Evolutionary conservation across 805 yeast genomes (phyloP).

Genomic region (Myxozyma udenii): DNA sequence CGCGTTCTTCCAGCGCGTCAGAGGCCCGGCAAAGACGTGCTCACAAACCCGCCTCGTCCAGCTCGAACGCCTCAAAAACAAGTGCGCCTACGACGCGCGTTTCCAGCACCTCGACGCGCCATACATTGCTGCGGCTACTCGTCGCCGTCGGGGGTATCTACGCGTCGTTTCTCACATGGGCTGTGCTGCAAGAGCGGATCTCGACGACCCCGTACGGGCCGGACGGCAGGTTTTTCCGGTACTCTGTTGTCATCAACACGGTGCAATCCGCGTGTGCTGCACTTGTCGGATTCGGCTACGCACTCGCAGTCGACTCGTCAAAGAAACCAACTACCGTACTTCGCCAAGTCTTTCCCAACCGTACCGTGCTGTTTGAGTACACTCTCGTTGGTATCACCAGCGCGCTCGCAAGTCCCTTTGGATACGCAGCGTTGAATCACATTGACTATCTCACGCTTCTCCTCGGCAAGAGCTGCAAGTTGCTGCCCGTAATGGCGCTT

Average conservation of each 20-base stretch:
- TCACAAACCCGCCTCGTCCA: too few relatives aligned
- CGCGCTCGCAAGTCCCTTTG: conserved; percentile 77
- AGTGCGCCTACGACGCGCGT: too few relatives aligned
- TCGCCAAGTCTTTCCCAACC: conserved; percentile 33
- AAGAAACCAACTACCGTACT: neutral
- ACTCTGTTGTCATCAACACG: conserved; percentile 74
- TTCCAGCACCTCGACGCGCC: too few relatives aligned
- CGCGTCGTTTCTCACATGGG: conserved; percentile 86
- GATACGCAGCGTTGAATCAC: conserved; percentile 71
- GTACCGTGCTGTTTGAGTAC: conserved; percentile 41
- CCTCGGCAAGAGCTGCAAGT: conserved; percentile 87
- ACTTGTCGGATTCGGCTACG: conserved; percentile 61
- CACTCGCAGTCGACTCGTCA: conserved; percentile 32
- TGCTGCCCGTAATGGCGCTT: conserved; percentile 89
- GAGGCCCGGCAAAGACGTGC: too few relatives aligned
- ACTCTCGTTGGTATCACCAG: conserved; percentile 64
- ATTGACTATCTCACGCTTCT: conserved; percentile 83
- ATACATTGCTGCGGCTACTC: too few relatives aligned
- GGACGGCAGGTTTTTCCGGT: conserved; percentile 55
- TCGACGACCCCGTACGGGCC: conserved; percentile 69
- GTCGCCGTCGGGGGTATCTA: conserved; percentile 65
- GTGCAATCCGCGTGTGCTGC: conserved; percentile 74
- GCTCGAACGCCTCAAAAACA: too few relatives aligned
- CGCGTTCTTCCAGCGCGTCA: too few relatives aligned
- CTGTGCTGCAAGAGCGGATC: conserved; percentile 84